These are phyloP conservation scores for Lipomyces kockii DNA, from an alignment of 805 yeast genomes.

Conservation along the genomic window DNA sequence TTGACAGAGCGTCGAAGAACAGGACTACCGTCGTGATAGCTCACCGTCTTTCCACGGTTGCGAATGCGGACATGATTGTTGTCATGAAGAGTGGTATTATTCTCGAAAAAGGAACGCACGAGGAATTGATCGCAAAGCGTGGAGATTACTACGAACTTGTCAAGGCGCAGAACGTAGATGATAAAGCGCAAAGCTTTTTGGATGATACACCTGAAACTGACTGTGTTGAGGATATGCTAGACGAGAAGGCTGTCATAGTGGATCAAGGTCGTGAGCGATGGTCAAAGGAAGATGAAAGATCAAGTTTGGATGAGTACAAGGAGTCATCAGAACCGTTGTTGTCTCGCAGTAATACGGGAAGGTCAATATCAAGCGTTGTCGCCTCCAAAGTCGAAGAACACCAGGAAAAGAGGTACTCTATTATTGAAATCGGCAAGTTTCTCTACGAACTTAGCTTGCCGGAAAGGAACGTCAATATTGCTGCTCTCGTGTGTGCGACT, in stretches of 20 bases:
- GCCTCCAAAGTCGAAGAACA: not conserved
- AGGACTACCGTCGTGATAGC: conserved; percentile 58
- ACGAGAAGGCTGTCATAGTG: too few relatives aligned
- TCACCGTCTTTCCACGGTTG: conserved; percentile 56
- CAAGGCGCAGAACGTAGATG: conserved; percentile 39
- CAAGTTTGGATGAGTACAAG: conserved; percentile 4
- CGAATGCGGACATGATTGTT: conserved; percentile 48
- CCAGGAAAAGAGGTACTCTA: not conserved
- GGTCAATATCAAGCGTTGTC: conserved; percentile 21
- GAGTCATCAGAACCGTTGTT: conserved; percentile 18
- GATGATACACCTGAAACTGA: conserved; percentile 19
- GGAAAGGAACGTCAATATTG: conserved; percentile 19
- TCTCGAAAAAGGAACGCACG: conserved; percentile 49
- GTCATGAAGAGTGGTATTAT: conserved; percentile 53
- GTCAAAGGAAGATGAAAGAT: too few relatives aligned
- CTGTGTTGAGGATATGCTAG: conserved; percentile 22
- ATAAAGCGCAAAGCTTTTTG: conserved; percentile 5
- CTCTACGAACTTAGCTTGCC: conserved; percentile 19
- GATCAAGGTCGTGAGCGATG: too few relatives aligned
- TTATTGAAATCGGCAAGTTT: conserved; percentile 12
- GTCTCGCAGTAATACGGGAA: conserved; percentile 24
- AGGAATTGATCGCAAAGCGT: conserved; percentile 38
- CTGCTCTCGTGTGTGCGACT: conserved; percentile 23
- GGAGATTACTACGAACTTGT: conserved; percentile 42
- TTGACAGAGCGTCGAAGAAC: conserved; percentile 43